These are phyloP conservation scores for Pseudevernia furfuracea DNA, from an alignment of 495 filamentous ascomycete genomes.

Conservation along the genomic window DNA sequence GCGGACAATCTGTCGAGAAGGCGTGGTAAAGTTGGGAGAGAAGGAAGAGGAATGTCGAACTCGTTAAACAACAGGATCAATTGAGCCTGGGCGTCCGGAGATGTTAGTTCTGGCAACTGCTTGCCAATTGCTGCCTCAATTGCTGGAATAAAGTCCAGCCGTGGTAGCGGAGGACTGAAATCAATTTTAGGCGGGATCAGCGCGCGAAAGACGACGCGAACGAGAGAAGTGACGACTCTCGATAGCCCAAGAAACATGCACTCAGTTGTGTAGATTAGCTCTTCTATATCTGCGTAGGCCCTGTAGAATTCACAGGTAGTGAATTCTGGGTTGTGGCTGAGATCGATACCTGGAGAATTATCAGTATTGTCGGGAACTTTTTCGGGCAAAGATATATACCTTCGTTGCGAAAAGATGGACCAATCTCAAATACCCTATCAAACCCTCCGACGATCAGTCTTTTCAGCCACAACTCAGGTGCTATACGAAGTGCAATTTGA, in stretches of 20 bases:
- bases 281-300: constrained; percentile 68
- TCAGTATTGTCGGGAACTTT: constrained; percentile 14
- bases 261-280: constrained; percentile 70
- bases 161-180: constrained; percentile 55
- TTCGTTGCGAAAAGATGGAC: constrained; percentile 90
- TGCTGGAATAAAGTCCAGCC: constrained; percentile 73
- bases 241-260: constrained; percentile 54
- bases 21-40: constrained; percentile 58
- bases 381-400: constrained; percentile 37
- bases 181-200: constrained; percentile 46
- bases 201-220: constrained; percentile 39
- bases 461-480: constrained; percentile 94
- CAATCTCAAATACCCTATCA: constrained; percentile 85
- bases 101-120: constrained; percentile 59
- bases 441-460: constrained; percentile 86
- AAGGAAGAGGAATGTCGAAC: constrained; percentile 44
- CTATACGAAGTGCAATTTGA: constrained; percentile 68
- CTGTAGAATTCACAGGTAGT: constrained; percentile 95
- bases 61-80: constrained; percentile 51
- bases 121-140: constrained; percentile 59
- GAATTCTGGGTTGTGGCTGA: constrained; percentile 94
- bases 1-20: constrained; percentile 79
- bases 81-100: constrained; percentile 45
- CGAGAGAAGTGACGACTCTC: constrained; percentile 42
- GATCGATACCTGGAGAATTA: constrained; percentile 54